A percentile compares a stretch with the other conserved stretches of the same genome.
These are phyloP conservation scores for Biscutella auriculata DNA, from an alignment of 441 rosid species.

Conservation along the genomic window DNA sequence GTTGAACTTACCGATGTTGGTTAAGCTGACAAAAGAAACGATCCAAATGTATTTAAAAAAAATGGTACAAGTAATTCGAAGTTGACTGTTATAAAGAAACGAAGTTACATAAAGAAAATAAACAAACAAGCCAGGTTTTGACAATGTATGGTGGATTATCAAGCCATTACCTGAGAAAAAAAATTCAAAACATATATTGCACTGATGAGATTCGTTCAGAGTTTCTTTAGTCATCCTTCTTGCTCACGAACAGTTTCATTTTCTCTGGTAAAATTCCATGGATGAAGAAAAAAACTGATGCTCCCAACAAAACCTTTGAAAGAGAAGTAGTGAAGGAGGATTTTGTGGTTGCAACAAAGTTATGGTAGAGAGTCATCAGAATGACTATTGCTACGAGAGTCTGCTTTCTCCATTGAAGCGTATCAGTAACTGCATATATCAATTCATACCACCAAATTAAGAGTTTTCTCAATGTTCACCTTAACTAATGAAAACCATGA, in stretches of 20 bases:
- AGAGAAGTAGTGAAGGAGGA: constrained; percentile 31
- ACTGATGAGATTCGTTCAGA: background rate
- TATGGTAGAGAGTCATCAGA: constrained; percentile 53
- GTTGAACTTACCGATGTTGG: too few relatives aligned
- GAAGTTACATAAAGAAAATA: too few relatives aligned
- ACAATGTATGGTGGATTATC: background rate
- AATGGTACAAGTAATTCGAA: too few relatives aligned
- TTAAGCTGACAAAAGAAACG: too few relatives aligned
- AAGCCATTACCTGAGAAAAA: background rate
- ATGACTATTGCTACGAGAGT: constrained; percentile 35
- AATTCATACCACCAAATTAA: background rate
- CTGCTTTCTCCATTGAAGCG: constrained; percentile 51
- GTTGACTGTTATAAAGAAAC: too few relatives aligned
- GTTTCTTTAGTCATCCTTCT: constrained; percentile 9
- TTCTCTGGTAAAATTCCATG: constrained; percentile 60
- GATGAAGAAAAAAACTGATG: constrained; percentile 40
- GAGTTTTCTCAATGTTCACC: background rate
- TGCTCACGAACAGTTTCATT: constrained; percentile 23
- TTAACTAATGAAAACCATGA: background rate
- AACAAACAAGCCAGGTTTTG: too few relatives aligned
- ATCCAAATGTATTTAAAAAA: too few relatives aligned
- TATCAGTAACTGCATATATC: constrained; percentile 55
- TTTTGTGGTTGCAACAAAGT: constrained; percentile 45
- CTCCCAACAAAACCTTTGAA: constrained; percentile 48
- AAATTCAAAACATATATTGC: background rate